These are phyloP conservation scores for Penicillium sp. DNA, from an alignment of 2,329 filamentous ascomycete species.

Conservation along the genomic window DNA sequence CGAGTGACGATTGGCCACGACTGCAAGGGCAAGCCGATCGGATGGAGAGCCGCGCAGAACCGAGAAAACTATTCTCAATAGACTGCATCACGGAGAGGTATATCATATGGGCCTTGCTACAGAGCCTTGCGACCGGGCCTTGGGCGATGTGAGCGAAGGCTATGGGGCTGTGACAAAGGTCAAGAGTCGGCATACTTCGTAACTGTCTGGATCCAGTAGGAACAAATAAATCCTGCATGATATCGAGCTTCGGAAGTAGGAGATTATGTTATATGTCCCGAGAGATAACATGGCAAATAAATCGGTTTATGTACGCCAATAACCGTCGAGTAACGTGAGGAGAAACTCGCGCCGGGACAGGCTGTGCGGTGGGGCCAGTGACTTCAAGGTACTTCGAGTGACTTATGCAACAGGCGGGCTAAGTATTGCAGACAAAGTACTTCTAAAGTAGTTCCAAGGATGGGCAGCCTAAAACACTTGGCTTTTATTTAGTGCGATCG, in stretches of 20 bases:
- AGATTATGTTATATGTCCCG: no score
- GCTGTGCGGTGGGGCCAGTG: not conserved
- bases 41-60: not conserved
- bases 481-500: constrained; percentile 13
- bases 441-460: constrained; percentile 4
- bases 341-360: not conserved
- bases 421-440: not conserved
- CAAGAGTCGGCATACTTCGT: not conserved
- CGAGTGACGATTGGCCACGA: constrained; percentile 5
- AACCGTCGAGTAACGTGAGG: not conserved
- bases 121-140: not conserved
- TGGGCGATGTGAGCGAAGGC: not conserved
- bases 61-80: not conserved
- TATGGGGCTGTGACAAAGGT: not conserved
- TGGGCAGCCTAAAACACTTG: constrained; percentile 18
- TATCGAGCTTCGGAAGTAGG: no score
- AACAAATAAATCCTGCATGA: no score
- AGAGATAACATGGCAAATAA: no score
- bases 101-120: not conserved
- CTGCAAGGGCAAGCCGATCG: constrained; percentile 16
- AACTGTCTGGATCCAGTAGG: no score
- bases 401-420: not conserved
- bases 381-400: not conserved
- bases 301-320: not conserved
- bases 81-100: not conserved